These are phyloP conservation scores for Apiospora saccharicola DNA, from an alignment of 2,329 filamentous ascomycete genomes.

Conservation along the genomic window DNA sequence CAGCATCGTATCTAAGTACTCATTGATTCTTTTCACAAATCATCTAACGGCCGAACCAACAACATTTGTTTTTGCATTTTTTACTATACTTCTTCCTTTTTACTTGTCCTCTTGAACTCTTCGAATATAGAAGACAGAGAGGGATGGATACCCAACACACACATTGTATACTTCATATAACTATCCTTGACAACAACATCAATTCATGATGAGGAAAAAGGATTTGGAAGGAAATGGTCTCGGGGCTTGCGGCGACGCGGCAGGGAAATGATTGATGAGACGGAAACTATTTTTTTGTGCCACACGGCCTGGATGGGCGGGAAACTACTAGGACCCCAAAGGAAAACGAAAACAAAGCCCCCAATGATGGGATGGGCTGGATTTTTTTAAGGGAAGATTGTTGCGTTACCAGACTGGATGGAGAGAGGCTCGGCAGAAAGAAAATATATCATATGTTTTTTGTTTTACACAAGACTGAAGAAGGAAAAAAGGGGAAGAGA, in stretches of 20 bases:
- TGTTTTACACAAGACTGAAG: not conserved
- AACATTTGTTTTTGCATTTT: conserved; percentile 15
- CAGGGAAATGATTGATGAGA: conserved; percentile 1
- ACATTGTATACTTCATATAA: conserved; percentile 38
- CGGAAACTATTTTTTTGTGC: conserved; percentile 10
- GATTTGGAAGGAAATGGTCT: not conserved
- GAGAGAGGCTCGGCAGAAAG: not conserved
- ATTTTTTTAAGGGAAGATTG: conserved; percentile 2
- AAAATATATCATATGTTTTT: not conserved
- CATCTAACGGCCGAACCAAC: conserved; percentile 20
- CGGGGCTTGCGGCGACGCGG: not conserved
- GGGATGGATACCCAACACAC: conserved; percentile 12
- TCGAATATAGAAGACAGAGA: conserved; percentile 13
- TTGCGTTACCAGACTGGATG: not conserved
- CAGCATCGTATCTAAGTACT: conserved; percentile 6
- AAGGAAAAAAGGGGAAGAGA: not conserved
- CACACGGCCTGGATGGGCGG: conserved; percentile 21
- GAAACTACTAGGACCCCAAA: conserved; percentile 3
- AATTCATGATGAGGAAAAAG: not conserved
- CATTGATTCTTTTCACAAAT: not conserved
- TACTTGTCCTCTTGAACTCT: conserved; percentile 15
- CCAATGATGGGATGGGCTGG: not conserved
- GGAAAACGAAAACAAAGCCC: not conserved
- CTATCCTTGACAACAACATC: conserved; percentile 26
- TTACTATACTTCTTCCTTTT: conserved; percentile 5